phyloP scores from a whole-genome alignment of 1,284 basidiomycete genomes.

The Austroboletus niveus region DNA sequence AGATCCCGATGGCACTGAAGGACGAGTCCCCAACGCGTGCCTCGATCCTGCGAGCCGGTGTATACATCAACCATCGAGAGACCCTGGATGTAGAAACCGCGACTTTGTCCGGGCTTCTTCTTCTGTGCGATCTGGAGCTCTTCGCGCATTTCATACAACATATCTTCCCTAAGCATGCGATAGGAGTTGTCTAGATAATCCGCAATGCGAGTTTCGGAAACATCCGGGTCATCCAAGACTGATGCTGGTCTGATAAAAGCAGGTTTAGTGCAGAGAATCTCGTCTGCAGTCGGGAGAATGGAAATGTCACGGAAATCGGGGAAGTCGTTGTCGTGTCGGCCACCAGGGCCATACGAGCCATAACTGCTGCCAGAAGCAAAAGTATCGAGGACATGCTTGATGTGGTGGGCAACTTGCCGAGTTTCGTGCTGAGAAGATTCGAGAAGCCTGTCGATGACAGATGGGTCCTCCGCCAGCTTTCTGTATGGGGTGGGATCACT shows the following conservation, averaged over 20 bases:
- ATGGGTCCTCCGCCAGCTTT: conserved; percentile 36
- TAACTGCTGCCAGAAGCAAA: conserved; percentile 16
- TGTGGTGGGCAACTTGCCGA: conserved; percentile 39
- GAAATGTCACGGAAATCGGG: conserved; percentile 35
- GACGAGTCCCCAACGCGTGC: conserved; percentile 43
- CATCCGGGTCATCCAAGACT: conserved; percentile 41
- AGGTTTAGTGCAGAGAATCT: conserved; percentile 21
- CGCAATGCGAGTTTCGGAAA: conserved; percentile 36
- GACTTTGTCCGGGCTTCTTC: conserved; percentile 45
- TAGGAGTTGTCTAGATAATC: conserved; percentile 62
- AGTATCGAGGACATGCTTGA: conserved; percentile 39
- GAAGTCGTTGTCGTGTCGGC: neutral
- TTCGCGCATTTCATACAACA: conserved; percentile 60
- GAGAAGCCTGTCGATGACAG: conserved; percentile 36
- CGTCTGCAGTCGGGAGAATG: neutral
- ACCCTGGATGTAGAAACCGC: conserved; percentile 43
- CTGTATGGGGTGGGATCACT: conserved; percentile 39
- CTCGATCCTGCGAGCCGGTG: conserved; percentile 34
- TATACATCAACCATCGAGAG: conserved; percentile 40
- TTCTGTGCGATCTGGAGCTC: conserved; percentile 47
- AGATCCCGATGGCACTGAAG: conserved; percentile 44
- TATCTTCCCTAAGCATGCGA: conserved; percentile 60
- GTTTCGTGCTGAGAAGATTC: conserved; percentile 37
- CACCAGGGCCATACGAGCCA: conserved; percentile 31
- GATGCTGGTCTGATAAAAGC: conserved; percentile 4